A percentile compares a stretch with the other conserved stretches of the same genome.
Conservation (phyloP, 2,329 filamentous ascomycete species). For the Aureobasidium uvarum region DNA sequence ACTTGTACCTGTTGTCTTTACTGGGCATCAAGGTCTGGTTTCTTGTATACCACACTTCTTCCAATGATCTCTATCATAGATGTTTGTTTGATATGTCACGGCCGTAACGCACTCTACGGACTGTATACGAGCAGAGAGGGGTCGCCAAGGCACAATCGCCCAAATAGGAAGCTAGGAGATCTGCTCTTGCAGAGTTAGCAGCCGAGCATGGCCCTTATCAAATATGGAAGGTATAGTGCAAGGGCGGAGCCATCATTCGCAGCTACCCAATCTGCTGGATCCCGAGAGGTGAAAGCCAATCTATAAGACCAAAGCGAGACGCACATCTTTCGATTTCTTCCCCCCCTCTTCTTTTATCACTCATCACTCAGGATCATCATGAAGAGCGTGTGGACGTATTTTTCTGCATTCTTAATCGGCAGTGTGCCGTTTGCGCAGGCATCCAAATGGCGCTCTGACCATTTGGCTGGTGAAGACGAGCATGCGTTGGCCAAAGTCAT, state of each 20-base stretch:
- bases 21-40: background rate
- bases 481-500: background rate
- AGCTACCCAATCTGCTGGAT: background rate
- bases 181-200: background rate
- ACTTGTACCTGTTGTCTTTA: background rate
- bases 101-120: conserved; percentile 6
- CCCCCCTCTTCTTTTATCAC: background rate
- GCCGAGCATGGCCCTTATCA: conserved; percentile 6
- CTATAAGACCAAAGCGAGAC: background rate
- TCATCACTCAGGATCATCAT: background rate
- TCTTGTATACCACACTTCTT: background rate
- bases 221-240: conserved; percentile 7
- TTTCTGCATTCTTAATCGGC: conserved; percentile 16
- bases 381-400: conserved; percentile 13
- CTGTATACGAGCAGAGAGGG: conserved; percentile 18
- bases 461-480: conserved; percentile 9
- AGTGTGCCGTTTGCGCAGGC: conserved; percentile 6
- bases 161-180: conserved; percentile 19
- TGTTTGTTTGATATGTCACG: background rate
- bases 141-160: conserved; percentile 9
- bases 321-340: background rate
- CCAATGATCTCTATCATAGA: background rate
- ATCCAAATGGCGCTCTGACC: conserved; percentile 5
- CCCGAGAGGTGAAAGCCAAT: background rate
- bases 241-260: background rate